These are phyloP conservation scores for Daldinia sp. DNA, from an alignment of 2,329 filamentous ascomycete genomes.

Conservation along the genomic window DNA sequence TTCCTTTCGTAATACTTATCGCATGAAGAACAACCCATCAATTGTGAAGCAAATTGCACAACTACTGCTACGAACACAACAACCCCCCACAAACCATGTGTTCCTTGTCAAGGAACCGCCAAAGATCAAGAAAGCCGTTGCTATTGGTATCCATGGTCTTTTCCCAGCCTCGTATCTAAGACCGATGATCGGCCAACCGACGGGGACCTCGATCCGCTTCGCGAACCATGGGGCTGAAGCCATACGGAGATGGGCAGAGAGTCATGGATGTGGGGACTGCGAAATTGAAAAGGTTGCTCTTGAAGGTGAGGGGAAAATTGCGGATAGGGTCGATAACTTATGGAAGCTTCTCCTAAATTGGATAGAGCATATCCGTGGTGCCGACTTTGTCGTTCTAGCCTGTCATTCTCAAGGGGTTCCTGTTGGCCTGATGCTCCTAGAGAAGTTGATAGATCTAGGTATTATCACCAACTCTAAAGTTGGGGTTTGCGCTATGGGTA, in stretches of 20 bases:
- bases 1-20: constrained; percentile 74
- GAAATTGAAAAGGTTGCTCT: constrained; percentile 94
- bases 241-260: constrained; percentile 82
- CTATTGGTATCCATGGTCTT: constrained; percentile 93
- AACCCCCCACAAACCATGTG: constrained; percentile 72
- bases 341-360: constrained; percentile 96
- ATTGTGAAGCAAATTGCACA: constrained; percentile 72
- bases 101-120: constrained; percentile 73
- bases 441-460: constrained; percentile 90
- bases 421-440: constrained; percentile 89
- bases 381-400: constrained; percentile 90
- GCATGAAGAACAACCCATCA: constrained; percentile 71
- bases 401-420: constrained; percentile 97
- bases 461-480: constrained; percentile 80
- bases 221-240: constrained; percentile 85
- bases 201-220: constrained; percentile 93
- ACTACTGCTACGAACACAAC: constrained; percentile 64
- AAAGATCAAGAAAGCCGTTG: constrained; percentile 83
- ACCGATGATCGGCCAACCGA: constrained; percentile 93
- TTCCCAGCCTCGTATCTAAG: constrained; percentile 88
- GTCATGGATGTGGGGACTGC: constrained; percentile 74
- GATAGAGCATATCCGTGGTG: constrained; percentile 87
- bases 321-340: constrained; percentile 86
- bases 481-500: constrained; percentile 81
- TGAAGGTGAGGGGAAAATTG: constrained; percentile 92